phyloP scores from a whole-genome alignment of 1,139 yeast species.

The Pichia terricola region DNA sequence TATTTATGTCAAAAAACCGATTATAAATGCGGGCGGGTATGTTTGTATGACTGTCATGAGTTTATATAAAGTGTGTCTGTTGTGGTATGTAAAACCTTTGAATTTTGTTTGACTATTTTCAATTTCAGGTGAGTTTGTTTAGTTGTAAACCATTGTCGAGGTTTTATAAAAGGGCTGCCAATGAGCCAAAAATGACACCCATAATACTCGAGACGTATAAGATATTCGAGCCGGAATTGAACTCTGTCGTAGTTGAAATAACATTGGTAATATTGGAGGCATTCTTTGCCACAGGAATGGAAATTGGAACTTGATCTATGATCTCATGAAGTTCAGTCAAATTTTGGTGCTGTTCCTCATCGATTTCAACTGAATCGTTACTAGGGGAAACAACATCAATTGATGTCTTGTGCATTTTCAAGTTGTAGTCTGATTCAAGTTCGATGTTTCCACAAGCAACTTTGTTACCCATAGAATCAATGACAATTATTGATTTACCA shows the following conservation, averaged over 20 bases:
- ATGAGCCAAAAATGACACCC: conserved; percentile 10
- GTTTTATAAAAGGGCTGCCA: conserved; percentile 10
- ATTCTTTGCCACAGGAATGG: conserved; percentile 1
- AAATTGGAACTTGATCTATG: not conserved
- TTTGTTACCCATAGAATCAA: conserved; percentile 38
- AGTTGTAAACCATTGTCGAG: not conserved
- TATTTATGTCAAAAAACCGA: too few species aligned
- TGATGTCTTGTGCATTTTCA: too few species aligned
- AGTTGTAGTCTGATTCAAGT: too few species aligned
- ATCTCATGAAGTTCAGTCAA: not conserved
- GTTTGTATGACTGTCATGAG: too few species aligned
- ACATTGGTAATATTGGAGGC: conserved; percentile 1
- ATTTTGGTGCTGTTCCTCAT: not conserved
- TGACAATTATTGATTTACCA: conserved; percentile 45
- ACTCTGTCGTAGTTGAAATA: not conserved
- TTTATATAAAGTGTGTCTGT: too few species aligned
- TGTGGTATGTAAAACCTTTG: too few species aligned
- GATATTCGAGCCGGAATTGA: conserved; percentile 9
- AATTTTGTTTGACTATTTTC: too few species aligned
- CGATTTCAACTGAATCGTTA: too few species aligned
- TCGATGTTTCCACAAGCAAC: conserved; percentile 41
- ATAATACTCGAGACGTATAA: conserved; percentile 7
- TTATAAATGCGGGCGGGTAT: too few species aligned
- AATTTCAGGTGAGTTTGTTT: too few species aligned
- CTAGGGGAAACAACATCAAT: too few species aligned